phyloP scores from a whole-genome alignment of 352 stramenopile species.

The Phytophthora pini region DNA sequence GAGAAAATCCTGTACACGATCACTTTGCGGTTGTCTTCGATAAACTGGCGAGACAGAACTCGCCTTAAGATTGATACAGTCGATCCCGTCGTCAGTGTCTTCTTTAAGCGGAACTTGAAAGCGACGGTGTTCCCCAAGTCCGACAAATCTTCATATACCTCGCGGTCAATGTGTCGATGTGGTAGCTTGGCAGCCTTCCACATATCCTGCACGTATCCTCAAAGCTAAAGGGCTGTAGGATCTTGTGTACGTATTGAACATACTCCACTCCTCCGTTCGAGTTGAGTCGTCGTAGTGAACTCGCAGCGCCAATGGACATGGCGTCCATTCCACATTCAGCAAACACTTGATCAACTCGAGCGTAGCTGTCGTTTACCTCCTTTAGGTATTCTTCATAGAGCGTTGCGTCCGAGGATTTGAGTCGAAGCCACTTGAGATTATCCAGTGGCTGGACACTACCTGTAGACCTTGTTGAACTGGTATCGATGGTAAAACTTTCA shows the following conservation, averaged over 20 bases:
- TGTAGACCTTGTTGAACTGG: too few species aligned
- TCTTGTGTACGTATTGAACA: slow-evolving; percentile 22
- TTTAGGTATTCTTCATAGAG: slow-evolving; percentile 18
- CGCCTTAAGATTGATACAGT: slow-evolving; percentile 24
- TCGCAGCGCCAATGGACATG: neutral
- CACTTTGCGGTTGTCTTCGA: slow-evolving; percentile 42
- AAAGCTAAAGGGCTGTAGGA: slow-evolving; percentile 24
- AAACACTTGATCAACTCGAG: slow-evolving; percentile 19
- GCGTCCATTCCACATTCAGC: slow-evolving; percentile 7
- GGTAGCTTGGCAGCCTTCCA: slow-evolving; percentile 12
- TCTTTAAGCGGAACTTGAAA: slow-evolving; percentile 31
- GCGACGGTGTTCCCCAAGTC: slow-evolving; percentile 36
- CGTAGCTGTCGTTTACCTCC: slow-evolving; percentile 20
- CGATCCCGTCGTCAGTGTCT: slow-evolving; percentile 8
- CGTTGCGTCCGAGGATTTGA: slow-evolving; percentile 14
- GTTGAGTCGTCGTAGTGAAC: neutral
- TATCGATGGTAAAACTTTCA: neutral
- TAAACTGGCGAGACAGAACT: slow-evolving; percentile 26
- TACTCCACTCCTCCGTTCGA: slow-evolving; percentile 4
- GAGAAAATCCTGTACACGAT: slow-evolving; percentile 48
- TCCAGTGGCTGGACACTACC: neutral
- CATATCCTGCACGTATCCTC: slow-evolving; percentile 11
- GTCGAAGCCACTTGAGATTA: slow-evolving; percentile 15
- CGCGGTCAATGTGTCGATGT: slow-evolving; percentile 14
- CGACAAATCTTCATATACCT: slow-evolving; percentile 17